Percentiles rank a stretch among this genome's conserved stretches.
Evolutionary conservation across 2,329 filamentous ascomycete species (phyloP).

Genomic region (Penicillium sp.): DNA sequence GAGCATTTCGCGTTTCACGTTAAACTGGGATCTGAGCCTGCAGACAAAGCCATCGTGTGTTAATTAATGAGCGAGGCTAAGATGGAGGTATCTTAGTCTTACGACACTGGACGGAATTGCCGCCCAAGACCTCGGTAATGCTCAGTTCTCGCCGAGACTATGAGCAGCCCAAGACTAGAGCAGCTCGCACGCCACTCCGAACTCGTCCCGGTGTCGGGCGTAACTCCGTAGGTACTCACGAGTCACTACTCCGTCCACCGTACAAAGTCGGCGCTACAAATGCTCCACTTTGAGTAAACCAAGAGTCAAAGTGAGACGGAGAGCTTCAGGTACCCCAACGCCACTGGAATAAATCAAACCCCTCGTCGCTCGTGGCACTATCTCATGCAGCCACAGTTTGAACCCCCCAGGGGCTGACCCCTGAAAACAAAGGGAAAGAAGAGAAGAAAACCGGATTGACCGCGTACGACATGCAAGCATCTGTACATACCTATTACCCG

Average conservation of each 20-base stretch:
- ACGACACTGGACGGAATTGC: neutral
- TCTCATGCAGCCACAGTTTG: neutral
- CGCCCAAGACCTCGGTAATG: too few relatives aligned
- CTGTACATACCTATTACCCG: too few relatives aligned
- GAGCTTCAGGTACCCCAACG: constrained; percentile 1
- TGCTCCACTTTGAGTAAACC: neutral
- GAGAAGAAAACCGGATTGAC: neutral
- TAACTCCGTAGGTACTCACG: too few relatives aligned
- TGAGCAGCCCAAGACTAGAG: too few relatives aligned
- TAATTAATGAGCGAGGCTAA: neutral
- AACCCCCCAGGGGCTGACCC: neutral
- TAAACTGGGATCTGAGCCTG: neutral
- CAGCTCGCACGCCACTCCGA: too few relatives aligned
- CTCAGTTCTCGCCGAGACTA: too few relatives aligned
- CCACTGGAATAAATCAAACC: neutral
- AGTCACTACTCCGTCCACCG: neutral
- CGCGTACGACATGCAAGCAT: neutral
- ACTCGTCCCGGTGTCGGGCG: too few relatives aligned
- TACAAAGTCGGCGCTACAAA: neutral
- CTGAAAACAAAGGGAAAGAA: neutral
- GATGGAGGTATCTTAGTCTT: neutral
- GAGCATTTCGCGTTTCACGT: constrained; percentile 7
- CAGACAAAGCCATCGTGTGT: constrained; percentile 2
- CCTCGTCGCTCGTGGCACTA: neutral
- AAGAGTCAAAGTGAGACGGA: neutral